A percentile compares a stretch with the other conserved stretches of the same genome.
These are phyloP conservation scores for Termitomyces sp. DNA, from an alignment of 1,284 basidiomycete genomes.

Conservation along the genomic window DNA sequence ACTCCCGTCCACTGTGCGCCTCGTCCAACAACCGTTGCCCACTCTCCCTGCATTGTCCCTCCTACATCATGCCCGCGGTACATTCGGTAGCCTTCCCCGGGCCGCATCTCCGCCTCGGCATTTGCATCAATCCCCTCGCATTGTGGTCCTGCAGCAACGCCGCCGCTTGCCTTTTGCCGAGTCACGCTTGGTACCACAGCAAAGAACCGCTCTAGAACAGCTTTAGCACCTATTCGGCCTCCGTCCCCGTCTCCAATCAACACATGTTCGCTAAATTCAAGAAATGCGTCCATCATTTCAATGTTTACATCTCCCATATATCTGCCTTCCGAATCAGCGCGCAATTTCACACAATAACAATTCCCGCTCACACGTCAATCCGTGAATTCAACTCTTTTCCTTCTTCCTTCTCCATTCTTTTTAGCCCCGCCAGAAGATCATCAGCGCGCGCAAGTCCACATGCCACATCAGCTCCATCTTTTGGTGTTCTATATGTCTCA, in stretches of 20 bases:
- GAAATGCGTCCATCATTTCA: constrained; percentile 58
- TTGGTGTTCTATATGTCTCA: constrained; percentile 39
- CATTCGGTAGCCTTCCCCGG: constrained; percentile 55
- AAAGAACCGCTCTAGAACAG: constrained; percentile 40
- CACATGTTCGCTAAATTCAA: constrained; percentile 60
- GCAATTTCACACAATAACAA: constrained; percentile 18
- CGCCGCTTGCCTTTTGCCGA: constrained; percentile 4
- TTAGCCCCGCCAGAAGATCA: constrained; percentile 49
- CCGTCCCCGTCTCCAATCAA: constrained; percentile 23
- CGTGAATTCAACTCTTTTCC: constrained; percentile 28
- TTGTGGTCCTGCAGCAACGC: background rate
- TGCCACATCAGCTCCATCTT: constrained; percentile 49
- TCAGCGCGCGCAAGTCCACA: constrained; percentile 55
- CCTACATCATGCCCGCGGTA: constrained; percentile 55
- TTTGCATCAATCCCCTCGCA: constrained; percentile 10
- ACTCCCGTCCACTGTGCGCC: constrained; percentile 52
- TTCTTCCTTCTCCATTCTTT: constrained; percentile 32
- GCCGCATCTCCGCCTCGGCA: constrained; percentile 29
- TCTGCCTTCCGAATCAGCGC: constrained; percentile 32
- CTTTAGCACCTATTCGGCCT: constrained; percentile 12
- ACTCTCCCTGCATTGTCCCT: constrained; percentile 50
- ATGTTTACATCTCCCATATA: constrained; percentile 51
- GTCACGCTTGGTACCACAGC: constrained; percentile 24
- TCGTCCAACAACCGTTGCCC: constrained; percentile 42
- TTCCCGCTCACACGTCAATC: constrained; percentile 21